phyloP scores from a whole-genome alignment of 345 rosid species.

The Brassica incana region DNA sequence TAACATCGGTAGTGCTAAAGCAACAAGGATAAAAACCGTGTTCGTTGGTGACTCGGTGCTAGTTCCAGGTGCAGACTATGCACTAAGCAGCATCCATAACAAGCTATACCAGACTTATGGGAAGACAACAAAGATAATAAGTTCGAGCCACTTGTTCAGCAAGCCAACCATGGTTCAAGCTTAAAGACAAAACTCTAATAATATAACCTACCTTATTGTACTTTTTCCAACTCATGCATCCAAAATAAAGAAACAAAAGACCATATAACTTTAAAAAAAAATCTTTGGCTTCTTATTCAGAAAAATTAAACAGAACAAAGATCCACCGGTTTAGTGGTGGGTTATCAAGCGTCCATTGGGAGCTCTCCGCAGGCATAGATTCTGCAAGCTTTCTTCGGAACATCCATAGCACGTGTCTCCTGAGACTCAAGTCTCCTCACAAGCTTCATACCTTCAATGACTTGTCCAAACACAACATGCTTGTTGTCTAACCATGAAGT shows the following conservation, averaged over 20 bases:
- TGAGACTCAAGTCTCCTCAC: constrained; percentile 70
- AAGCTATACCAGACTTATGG: constrained; percentile 83
- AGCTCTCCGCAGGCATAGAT: constrained; percentile 81
- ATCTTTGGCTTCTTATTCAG: neutral
- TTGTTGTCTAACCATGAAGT: constrained; percentile 84
- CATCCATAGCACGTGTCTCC: constrained; percentile 74
- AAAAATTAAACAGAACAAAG: constrained; percentile 14
- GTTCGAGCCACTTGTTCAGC: neutral
- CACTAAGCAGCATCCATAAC: constrained; percentile 77
- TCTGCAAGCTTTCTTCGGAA: constrained; percentile 70
- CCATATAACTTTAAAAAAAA: neutral
- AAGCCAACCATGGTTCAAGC: neutral
- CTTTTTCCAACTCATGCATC: constrained; percentile 16
- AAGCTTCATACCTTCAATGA: constrained; percentile 77
- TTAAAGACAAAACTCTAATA: neutral
- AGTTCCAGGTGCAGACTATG: constrained; percentile 76
- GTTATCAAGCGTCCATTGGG: constrained; percentile 56
- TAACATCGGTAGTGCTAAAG: constrained; percentile 77
- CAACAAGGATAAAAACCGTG: constrained; percentile 69
- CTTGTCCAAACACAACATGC: constrained; percentile 87
- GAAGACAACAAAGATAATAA: constrained; percentile 40
- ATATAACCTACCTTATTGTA: neutral
- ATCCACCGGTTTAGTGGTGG: neutral
- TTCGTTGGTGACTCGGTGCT: constrained; percentile 69
- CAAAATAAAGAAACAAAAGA: neutral